Base-by-base conservation (phyloP, 441 rosid genomes). In the Erodium texanum region DNA sequence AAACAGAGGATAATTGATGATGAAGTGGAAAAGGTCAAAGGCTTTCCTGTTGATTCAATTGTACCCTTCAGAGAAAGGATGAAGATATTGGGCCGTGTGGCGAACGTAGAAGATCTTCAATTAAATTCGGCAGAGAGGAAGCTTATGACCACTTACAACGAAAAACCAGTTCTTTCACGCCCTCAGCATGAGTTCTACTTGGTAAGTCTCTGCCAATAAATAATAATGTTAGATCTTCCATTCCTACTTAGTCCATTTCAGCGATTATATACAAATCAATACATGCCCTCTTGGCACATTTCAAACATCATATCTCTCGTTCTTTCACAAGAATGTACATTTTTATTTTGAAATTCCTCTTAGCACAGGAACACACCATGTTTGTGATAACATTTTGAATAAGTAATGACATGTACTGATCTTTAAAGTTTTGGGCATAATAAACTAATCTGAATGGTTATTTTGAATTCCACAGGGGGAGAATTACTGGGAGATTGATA, bases 111-210 rank as follows among this genome's bases (percentile, higher is more conserved):
- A 56, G 95, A 87, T 79, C 94, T 89, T 34, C 89, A 82, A 67
- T 75, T 92, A 71, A 84, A 86, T 82, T 86, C 85, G 7, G 83
- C 98, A 7, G 96, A 92, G 84, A 89, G 86, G 72, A 92, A 89
- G 74, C 89, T 92, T 66, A 85, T 92, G 93, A 93, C 89, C 72
- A 89, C 96, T 41, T 90, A 90, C 76, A 93, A 93, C 54, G 98
- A 93, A 76, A 93, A 93, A 48, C 98, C 98, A 7, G 94, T 93
- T 63, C 96, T 92, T 70, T 89, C 98, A 2, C 98, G 98, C 24
- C 98, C 98, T 4, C 98, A 92, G 67, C 96, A 92, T 61, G 85
- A 83, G 65, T 92, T 89, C 71, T 86, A 77, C 83, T 56, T 16
- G 4, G 98, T 86, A 77, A 78, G 85, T 34, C 50, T 1, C 50